phyloP scores from a whole-genome alignment of 768 basidiomycete species.

The Phallus indusiatus region DNA sequence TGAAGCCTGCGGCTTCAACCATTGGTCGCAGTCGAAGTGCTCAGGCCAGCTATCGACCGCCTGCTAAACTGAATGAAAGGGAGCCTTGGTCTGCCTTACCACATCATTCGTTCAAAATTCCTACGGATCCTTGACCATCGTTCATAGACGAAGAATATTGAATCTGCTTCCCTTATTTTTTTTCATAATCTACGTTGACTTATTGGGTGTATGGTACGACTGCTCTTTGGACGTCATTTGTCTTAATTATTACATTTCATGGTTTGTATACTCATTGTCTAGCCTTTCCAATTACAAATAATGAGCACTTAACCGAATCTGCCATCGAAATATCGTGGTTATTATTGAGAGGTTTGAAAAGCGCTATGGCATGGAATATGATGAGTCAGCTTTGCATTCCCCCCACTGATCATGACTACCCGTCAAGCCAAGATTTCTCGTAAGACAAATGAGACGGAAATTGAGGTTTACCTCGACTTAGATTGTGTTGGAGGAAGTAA shows the following conservation, averaged over 20 bases:
- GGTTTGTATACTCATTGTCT: no score
- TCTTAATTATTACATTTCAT: no score
- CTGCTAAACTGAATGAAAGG: constrained; percentile 26
- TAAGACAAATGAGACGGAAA: constrained; percentile 86
- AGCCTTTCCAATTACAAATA: no score
- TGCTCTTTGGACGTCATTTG: neutral
- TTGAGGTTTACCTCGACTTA: constrained; percentile 72
- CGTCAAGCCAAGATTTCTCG: constrained; percentile 54
- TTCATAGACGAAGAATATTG: no score
- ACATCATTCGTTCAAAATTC: constrained; percentile 37
- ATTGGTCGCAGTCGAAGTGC: constrained; percentile 53
- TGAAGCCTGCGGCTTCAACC: constrained; percentile 27
- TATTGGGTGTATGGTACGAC: neutral
- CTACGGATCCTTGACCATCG: constrained; percentile 9
- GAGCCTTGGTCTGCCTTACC: constrained; percentile 45
- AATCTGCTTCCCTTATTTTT: no score
- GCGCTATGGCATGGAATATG: no score
- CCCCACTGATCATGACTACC: neutral
- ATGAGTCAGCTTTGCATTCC: no score
- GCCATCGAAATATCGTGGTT: no score
- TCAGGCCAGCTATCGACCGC: constrained; percentile 28
- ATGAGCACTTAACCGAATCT: no score
- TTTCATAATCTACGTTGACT: neutral
- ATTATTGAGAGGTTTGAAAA: no score
- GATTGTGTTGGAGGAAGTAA: constrained; percentile 64